A percentile compares a stretch with the other conserved stretches of the same genome.
phyloP scores from a whole-genome alignment of 176 grass and related monocot species.

The bread wheat (Triticum aestivum) region DNA sequence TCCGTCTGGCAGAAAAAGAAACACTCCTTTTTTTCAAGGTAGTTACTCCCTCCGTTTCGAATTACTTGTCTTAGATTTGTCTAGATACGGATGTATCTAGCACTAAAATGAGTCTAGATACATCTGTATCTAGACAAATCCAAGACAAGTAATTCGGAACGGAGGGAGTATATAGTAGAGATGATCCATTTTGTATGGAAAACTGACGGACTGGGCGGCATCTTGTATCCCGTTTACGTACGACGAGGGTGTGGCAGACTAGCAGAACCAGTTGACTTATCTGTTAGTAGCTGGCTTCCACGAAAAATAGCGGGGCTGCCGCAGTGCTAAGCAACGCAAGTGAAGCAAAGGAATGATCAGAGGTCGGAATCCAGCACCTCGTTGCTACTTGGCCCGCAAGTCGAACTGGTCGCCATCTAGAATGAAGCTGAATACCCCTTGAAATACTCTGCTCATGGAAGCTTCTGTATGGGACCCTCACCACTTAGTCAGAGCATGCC shows the following conservation, averaged over 20 bases:
- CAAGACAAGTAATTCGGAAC: too few species aligned
- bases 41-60: too few species aligned
- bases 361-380: not conserved
- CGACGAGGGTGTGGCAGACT: not conserved
- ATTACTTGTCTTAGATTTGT: too few species aligned
- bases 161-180: too few species aligned
- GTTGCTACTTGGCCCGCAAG: slow-evolving; percentile 31
- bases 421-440: slow-evolving; percentile 13
- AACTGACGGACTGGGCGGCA: not conserved
- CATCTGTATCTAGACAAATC: too few species aligned
- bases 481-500: not conserved
- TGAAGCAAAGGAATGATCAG: not conserved
- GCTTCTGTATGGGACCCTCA: not conserved
- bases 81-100: too few species aligned
- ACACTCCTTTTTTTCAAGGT: too few species aligned
- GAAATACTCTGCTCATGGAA: not conserved
- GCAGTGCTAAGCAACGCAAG: not conserved
- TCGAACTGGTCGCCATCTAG: slow-evolving; percentile 26
- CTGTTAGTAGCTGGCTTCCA: slow-evolving; percentile 6
- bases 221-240: not conserved
- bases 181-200: too few species aligned
- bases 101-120: too few species aligned
- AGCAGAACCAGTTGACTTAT: not conserved
- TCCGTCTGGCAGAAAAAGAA: too few species aligned
- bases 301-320: not conserved